Evolutionary conservation across 1,284 basidiomycete species (phyloP), one percentile per base, ranked within the genome.

Genomic region (Xerocomus minutiporus): DNA sequence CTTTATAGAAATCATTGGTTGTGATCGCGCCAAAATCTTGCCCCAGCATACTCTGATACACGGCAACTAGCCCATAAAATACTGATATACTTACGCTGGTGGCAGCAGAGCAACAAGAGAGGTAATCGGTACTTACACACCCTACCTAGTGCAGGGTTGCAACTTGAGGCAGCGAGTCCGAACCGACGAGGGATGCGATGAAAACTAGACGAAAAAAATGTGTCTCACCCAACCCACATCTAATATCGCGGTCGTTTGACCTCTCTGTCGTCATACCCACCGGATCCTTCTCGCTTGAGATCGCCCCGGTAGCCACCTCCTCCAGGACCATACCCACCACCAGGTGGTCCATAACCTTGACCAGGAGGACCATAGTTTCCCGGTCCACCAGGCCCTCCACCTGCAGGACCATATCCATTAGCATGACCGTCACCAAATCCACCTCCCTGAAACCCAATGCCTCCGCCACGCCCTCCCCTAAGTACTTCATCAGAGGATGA

Each of bases 191-290:
- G 51, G 46, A 58, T 42, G 54, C 50, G 29, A 54, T 20, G 57
- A 58, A 64, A 58, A 51, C 47, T 60, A 60, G 43, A 52, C 57
- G 25, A 47, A 57, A 51, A 40, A 50, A 58, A 67, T 34, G 58
- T 58, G 57, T 70, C 66, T 71, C 66, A 71, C 68, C 66, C 67
- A 58, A 68, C 68, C 69, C 20, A 60, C 67, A 61, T 55, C 76
- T 82, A 91, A 70, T 90, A 91, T 64, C 90, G 82, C 64, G 85
- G 82, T 64, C 90, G 84, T 73, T 92, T 92, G 40, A 78, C 64
- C 61, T 91, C 88, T 59, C 88, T 81, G 71, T 91, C 89, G 64
- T 89, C 88, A 70, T 81, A 85, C 63, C 84, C 84, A 70, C 83
- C 83, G 51, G 82, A 76, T 57, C 78, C 82, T 66, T 79, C 76